These are phyloP conservation scores for Trypanosoma platydactyli DNA, from an alignment of 208 protist species.

Conservation along the genomic window DNA sequence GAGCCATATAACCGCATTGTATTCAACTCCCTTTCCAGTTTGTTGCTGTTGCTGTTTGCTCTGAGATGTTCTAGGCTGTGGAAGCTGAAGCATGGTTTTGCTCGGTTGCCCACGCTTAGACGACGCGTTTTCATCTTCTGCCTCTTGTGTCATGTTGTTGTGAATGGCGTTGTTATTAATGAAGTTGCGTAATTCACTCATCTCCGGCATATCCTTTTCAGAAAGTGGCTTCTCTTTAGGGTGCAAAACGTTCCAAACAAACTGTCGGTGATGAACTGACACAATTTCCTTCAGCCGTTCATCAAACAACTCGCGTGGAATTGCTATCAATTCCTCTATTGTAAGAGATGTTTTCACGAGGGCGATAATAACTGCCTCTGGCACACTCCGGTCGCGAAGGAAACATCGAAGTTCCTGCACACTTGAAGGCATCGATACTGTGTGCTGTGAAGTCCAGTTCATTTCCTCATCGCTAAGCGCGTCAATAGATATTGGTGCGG, in stretches of 20 bases:
- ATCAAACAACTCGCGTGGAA: constrained; percentile 15
- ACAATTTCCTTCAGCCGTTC: constrained; percentile 19
- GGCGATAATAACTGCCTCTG: constrained; percentile 17
- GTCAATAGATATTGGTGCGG: constrained; percentile 35
- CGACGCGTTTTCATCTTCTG: constrained; percentile 20
- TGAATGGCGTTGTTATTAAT: constrained; percentile 37
- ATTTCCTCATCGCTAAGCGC: constrained; percentile 32
- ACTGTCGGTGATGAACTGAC: constrained; percentile 4
- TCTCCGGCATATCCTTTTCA: constrained; percentile 24
- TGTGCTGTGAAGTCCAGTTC: constrained; percentile 19
- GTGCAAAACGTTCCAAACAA: constrained; percentile 25
- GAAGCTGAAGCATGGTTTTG: constrained; percentile 42
- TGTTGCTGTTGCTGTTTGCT: constrained; percentile 41
- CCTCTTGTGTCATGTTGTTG: constrained; percentile 28
- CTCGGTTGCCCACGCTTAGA: constrained; percentile 11
- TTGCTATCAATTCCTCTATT: constrained; percentile 17
- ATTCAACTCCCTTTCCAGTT: neutral
- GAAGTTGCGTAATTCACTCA: constrained; percentile 33
- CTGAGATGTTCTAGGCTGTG: constrained; percentile 63
- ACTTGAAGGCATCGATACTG: neutral
- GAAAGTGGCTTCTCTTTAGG: constrained; percentile 13
- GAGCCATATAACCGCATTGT: constrained; percentile 30
- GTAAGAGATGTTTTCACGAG: constrained; percentile 15
- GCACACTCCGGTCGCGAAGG: constrained; percentile 17
- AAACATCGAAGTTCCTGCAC: constrained; percentile 19